Percentiles rank a stretch among this genome's conserved stretches.
These are phyloP conservation scores for Lichina pygmaea DNA, from an alignment of 495 filamentous ascomycete species.

Conservation along the genomic window DNA sequence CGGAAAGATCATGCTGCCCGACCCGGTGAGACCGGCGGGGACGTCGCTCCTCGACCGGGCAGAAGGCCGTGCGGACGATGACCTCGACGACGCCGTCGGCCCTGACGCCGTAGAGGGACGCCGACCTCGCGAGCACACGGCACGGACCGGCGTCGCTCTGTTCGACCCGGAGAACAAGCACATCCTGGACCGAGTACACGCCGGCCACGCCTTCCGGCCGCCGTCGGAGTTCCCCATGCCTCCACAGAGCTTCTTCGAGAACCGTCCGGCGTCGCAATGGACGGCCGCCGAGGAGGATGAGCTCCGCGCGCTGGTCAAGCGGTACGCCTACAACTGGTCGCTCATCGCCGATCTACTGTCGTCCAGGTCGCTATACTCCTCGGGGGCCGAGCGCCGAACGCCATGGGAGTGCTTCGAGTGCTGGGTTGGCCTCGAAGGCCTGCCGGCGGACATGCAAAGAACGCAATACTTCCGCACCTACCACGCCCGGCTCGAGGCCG, in stretches of 20 bases:
- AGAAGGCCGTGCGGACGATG: background rate
- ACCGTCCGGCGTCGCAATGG: conserved; percentile 68
- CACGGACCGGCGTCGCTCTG: conserved; percentile 53
- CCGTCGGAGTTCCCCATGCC: conserved; percentile 78
- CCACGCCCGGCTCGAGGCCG: conserved; percentile 51
- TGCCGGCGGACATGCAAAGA: conserved; percentile 77
- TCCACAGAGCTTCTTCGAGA: conserved; percentile 67
- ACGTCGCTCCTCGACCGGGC: too few relatives aligned
- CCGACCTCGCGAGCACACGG: conserved; percentile 15
- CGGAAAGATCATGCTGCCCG: conserved; percentile 35
- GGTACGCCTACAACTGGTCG: conserved; percentile 93
- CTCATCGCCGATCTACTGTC: conserved; percentile 59
- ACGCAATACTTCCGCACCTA: conserved; percentile 78
- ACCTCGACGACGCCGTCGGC: background rate
- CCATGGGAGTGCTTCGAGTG: conserved; percentile 98
- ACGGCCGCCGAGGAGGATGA: conserved; percentile 71
- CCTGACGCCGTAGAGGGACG: background rate
- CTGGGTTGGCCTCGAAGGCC: conserved; percentile 70
- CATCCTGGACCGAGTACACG: conserved; percentile 71
- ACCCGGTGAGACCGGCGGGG: background rate
- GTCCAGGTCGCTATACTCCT: conserved; percentile 45
- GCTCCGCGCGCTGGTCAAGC: conserved; percentile 55
- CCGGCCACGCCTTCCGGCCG: conserved; percentile 80
- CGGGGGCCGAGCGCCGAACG: conserved; percentile 68
- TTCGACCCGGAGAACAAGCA: conserved; percentile 77